Evolutionary conservation across 768 basidiomycete genomes (phyloP), one percentile per base, ranked within the genome.

Genomic region (Rhodotorula paludigena): DNA sequence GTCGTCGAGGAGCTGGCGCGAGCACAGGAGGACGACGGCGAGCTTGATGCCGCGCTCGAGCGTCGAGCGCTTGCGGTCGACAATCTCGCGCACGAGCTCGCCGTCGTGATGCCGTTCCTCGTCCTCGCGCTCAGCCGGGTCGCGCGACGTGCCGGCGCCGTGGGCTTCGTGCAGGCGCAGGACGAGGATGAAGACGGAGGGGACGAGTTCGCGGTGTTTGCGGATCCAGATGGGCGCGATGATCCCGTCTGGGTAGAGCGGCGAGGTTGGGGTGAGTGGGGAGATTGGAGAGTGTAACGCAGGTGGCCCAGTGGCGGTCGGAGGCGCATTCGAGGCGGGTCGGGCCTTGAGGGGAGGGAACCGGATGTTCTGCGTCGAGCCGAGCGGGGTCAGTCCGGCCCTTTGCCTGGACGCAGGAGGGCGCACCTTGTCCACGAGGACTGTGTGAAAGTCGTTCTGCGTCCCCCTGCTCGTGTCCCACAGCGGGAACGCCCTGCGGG

Each of bases 191-290:
- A 97, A 94, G 0, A 97, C 93, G 32, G 90, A 87, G 0, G 96
- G 96, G 0, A 97, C 80, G 39, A 96, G 85, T 2, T 89, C 85
- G 0, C 89, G 89, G 75, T 99, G 96, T 78, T 98, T 99, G 51
- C 92, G 84, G 41, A 98, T 86, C 96, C 96, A 99, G 77, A 98
- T 91, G 2, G 96, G 96, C 5, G 96, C 92, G 60, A 99, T 91
- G 60, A 99, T 80, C 0, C 96, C 96, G 76, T 99, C 96, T 0
- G 96, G 96, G 78, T 91, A 85, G 15, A 96, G 81, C 0, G 96
- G 94, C 0, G 92, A 96, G 1, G 88, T 83, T 0, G 88, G 87
- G 0, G 89, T 89, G 47, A 97, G 80, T 0, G 96, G 96, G 0
- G 92, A 97, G n/a, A 98, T 82, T 0, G 92, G 92, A 0, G 94